These are phyloP conservation scores for Bisporella sp. DNA, from an alignment of 2,329 filamentous ascomycete genomes.

Conservation along the genomic window DNA sequence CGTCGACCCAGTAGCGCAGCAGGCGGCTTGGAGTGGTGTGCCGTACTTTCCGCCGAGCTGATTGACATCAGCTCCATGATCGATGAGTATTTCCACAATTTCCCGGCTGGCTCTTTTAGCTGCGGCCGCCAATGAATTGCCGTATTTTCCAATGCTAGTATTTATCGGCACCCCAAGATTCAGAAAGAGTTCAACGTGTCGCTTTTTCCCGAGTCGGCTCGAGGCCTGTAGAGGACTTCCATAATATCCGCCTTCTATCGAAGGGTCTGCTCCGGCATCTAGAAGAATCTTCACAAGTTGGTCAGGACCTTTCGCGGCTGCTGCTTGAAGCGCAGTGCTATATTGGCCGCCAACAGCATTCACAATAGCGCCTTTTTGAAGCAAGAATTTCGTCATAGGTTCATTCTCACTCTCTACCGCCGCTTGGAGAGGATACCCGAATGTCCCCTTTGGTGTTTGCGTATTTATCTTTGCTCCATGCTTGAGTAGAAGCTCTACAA, in stretches of 20 bases:
- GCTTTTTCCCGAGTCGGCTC: not conserved
- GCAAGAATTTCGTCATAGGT: too few relatives aligned
- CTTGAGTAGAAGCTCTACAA: too few relatives aligned
- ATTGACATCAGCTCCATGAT: not conserved
- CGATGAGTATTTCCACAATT: not conserved
- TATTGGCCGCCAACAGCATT: not conserved
- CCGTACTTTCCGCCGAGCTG: too few relatives aligned
- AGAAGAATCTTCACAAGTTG: not conserved
- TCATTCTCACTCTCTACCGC: too few relatives aligned
- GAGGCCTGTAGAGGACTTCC: conserved; percentile 3
- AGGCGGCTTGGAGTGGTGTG: not conserved
- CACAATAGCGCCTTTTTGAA: not conserved
- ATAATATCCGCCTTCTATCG: not conserved
- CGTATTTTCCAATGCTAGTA: not conserved
- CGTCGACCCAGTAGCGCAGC: not conserved
- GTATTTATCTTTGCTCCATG: too few relatives aligned
- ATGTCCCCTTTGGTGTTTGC: too few relatives aligned
- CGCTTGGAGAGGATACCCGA: too few relatives aligned
- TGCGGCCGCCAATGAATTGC: not conserved
- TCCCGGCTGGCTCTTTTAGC: not conserved
- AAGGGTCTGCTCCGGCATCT: not conserved
- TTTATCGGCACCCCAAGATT: not conserved
- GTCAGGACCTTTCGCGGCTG: not conserved
- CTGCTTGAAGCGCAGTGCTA: not conserved
- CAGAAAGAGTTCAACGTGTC: not conserved